Percentiles rank a stretch among this genome's conserved stretches.
Conservation (phyloP, 805 yeast genomes). For the Candida peoriensis region DNA sequence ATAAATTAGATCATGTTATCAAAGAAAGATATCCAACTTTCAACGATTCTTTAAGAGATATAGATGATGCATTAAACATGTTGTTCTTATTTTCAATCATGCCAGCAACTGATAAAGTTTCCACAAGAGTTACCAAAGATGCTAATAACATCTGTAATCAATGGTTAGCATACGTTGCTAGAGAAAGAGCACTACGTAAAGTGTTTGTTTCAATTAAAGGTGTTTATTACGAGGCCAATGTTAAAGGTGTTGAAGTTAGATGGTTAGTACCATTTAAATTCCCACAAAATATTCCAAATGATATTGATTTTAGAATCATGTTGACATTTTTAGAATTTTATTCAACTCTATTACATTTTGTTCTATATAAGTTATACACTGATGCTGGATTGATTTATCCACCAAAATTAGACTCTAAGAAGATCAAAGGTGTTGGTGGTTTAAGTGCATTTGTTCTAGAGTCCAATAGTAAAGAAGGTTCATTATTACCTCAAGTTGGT, state of each 20-base stretch:
- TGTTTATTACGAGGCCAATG: constrained; percentile 86
- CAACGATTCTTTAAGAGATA: constrained; percentile 83
- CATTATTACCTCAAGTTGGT: constrained; percentile 17
- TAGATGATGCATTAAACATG: constrained; percentile 96
- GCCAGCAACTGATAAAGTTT: constrained; percentile 87
- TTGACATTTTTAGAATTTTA: constrained; percentile 93
- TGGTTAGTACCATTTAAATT: constrained; percentile 98
- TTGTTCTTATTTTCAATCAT: constrained; percentile 86
- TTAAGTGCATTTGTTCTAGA: constrained; percentile 78
- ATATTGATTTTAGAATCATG: constrained; percentile 96
- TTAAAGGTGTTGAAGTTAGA: constrained; percentile 87
- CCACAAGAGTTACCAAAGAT: constrained; percentile 76
- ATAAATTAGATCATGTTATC: constrained; percentile 83
- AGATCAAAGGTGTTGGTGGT: constrained; percentile 86
- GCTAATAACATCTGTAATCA: constrained; percentile 86
- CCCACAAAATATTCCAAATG: constrained; percentile 92
- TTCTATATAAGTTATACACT: constrained; percentile 75
- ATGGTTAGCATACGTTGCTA: constrained; percentile 92
- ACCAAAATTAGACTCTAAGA: constrained; percentile 65
- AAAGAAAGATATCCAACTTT: constrained; percentile 96
- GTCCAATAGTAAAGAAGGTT: constrained; percentile 27
- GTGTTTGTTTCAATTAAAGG: constrained; percentile 97
- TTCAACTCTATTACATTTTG: constrained; percentile 86
- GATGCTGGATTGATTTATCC: constrained; percentile 88
- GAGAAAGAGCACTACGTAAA: constrained; percentile 74